These are phyloP conservation scores for Penicillium sp. DNA, from an alignment of 2,329 filamentous ascomycete species.

Conservation along the genomic window DNA sequence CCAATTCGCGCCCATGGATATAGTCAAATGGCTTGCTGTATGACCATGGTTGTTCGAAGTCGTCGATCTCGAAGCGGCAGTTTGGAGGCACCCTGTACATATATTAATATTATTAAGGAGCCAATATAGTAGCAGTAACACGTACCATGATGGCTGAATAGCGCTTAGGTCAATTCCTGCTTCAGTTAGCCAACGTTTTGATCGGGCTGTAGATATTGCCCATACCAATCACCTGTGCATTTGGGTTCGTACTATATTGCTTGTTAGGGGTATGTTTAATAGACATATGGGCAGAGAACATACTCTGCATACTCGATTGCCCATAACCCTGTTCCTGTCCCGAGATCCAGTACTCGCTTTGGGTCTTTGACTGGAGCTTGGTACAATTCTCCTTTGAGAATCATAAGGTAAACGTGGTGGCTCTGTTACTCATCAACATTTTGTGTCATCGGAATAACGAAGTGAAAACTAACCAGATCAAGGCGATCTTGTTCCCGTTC, in stretches of 20 bases:
- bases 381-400: slow-evolving; percentile 31
- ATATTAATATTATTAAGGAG: neutral
- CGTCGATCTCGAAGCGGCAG: slow-evolving; percentile 35
- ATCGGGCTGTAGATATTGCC: neutral
- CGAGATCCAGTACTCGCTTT: slow-evolving; percentile 34
- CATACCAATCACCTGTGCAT: slow-evolving; percentile 33
- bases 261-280: slow-evolving; percentile 1
- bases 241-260: slow-evolving; percentile 23
- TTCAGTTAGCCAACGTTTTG: neutral
- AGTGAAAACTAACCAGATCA: slow-evolving; percentile 25
- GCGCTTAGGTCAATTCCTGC: slow-evolving; percentile 33
- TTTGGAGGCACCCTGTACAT: slow-evolving; percentile 32
- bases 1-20: slow-evolving; percentile 33
- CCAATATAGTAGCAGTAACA: neutral
- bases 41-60: slow-evolving; percentile 32
- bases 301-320: slow-evolving; percentile 40
- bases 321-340: slow-evolving; percentile 40
- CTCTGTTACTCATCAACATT: slow-evolving; percentile 19
- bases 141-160: slow-evolving; percentile 33
- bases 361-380: slow-evolving; percentile 27
- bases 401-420: slow-evolving; percentile 36
- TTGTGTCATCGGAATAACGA: neutral
- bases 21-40: slow-evolving; percentile 32
- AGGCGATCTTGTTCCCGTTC: slow-evolving; percentile 36
- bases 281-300: slow-evolving; percentile 1